Base-by-base conservation (phyloP, 2,329 filamentous ascomycete species). In the Fusarium guadeloupense region DNA sequence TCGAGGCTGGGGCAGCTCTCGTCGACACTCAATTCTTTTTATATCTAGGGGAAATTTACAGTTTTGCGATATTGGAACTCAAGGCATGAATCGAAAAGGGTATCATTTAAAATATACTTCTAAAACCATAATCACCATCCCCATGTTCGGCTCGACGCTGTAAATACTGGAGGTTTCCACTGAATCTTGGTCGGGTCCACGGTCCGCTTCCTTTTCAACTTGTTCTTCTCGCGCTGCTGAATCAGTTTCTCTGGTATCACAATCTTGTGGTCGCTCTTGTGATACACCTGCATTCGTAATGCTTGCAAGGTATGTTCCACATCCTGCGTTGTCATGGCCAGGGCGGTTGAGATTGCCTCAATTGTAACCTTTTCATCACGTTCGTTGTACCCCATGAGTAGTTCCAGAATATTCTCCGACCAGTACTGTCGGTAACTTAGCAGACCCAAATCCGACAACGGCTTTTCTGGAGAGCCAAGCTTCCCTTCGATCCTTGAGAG, bases 91-190 rank as follows among this genome's bases (percentile, higher is more conserved):
- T 26, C 3, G 25, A 55, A 28, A 39, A 4, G 65, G 66, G 66
- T 68, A 68, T 68, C 66, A 59, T 65, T 57, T 37, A 43, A 43
- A 35, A 66, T 40, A 17, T 47, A 20, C 16, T 39, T 35, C 16
- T 33, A 19, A 19, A 16, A 16, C n/a, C 17, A 62, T 19, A 46
- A 43, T 69, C 80, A 97, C 94, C 94, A 98, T 59, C 93, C 96
- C 95, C 95, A 98, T 12, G 94, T 98, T 68, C 94, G 85, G 67
- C 87, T 91, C 13, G 90, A 91, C 1, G 94, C 93, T 21, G 90
- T 93, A 72, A 98, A 98, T 0, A 97, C 91, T 0, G 95, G 95
- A 10, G 95, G 94, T 76, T 96, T 98, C 95, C 95, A 99, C 70
- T 93, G 89, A 53, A 99, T 87, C 69, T 85, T 85, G 17, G 86